A percentile compares a stretch with the other conserved stretches of the same genome.
These are phyloP conservation scores for Eucalyptus microcorys DNA, from an alignment of 345 rosid species.

Conservation along the genomic window DNA sequence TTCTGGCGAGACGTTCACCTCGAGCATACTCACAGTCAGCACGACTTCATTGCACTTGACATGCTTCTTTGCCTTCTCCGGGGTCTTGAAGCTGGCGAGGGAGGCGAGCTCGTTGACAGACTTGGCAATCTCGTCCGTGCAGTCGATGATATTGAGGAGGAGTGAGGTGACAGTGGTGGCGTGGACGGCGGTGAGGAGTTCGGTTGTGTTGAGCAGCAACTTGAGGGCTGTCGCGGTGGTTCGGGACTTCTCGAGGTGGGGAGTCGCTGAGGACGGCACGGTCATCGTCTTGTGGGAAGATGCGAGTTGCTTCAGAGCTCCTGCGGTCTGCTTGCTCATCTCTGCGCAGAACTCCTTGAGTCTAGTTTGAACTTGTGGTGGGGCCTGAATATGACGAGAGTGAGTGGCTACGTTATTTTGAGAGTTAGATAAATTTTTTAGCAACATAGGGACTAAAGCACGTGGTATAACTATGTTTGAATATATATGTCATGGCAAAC, in stretches of 20 bases:
- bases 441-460: neutral
- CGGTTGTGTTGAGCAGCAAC: slow-evolving; percentile 26
- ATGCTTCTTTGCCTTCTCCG: neutral
- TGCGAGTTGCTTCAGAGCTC: slow-evolving; percentile 42
- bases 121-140: slow-evolving; percentile 38
- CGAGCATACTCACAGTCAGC: neutral
- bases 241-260: slow-evolving; percentile 29
- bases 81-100: slow-evolving; percentile 23
- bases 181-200: slow-evolving; percentile 16
- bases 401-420: neutral
- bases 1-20: neutral
- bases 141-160: slow-evolving; percentile 30
- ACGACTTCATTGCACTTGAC: neutral
- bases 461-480: neutral
- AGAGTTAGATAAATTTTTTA: neutral
- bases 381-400: slow-evolving; percentile 14
- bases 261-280: slow-evolving; percentile 11
- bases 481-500: neutral
- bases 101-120: slow-evolving; percentile 42
- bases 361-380: slow-evolving; percentile 13
- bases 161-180: slow-evolving; percentile 36
- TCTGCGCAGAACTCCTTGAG: slow-evolving; percentile 31
- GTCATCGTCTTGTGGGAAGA: slow-evolving; percentile 31
- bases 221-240: slow-evolving; percentile 20
- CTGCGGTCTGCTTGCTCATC: slow-evolving; percentile 39